Percentiles rank a stretch among this genome's conserved stretches.
Conservation (phyloP, 176 grass and related monocot genomes). For the Ananas comosus region DNA sequence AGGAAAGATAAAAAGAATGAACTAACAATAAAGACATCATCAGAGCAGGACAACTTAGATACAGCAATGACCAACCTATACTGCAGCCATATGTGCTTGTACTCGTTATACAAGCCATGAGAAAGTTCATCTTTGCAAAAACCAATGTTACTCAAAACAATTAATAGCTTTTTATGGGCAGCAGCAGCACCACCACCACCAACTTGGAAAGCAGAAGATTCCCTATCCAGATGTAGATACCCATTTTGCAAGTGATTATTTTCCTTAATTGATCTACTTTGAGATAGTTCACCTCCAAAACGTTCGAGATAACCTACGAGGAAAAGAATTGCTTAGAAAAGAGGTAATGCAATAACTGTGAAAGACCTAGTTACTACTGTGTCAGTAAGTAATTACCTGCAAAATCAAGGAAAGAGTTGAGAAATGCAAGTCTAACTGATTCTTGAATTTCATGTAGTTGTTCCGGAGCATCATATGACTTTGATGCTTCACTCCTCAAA, state of each 20-base stretch:
- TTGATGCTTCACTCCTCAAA: slow-evolving; percentile 71
- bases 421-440: slow-evolving; percentile 96
- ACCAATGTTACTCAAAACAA: slow-evolving; percentile 99
- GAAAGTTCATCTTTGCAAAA: slow-evolving; percentile 95
- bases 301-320: slow-evolving; percentile 68
- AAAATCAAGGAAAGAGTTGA: slow-evolving; percentile 94
- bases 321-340: slow-evolving; percentile 27
- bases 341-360: slow-evolving; percentile 4
- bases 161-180: slow-evolving; percentile 70
- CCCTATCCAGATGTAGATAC: slow-evolving; percentile 44
- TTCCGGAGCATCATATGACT: slow-evolving; percentile 62
- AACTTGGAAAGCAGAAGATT: slow-evolving; percentile 30
- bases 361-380: background rate
- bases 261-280: slow-evolving; percentile 72
- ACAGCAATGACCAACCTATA: slow-evolving; percentile 32
- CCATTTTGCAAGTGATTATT: slow-evolving; percentile 76
- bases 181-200: slow-evolving; percentile 18
- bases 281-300: slow-evolving; percentile 62
- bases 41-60: background rate
- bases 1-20: background rate
- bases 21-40: background rate
- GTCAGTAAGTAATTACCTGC: slow-evolving; percentile 40
- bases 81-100: slow-evolving; percentile 83
- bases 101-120: slow-evolving; percentile 62
- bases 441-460: slow-evolving; percentile 95